Conservation (phyloP, 257 asterid genomes). For the Solanum arcanum region DNA sequence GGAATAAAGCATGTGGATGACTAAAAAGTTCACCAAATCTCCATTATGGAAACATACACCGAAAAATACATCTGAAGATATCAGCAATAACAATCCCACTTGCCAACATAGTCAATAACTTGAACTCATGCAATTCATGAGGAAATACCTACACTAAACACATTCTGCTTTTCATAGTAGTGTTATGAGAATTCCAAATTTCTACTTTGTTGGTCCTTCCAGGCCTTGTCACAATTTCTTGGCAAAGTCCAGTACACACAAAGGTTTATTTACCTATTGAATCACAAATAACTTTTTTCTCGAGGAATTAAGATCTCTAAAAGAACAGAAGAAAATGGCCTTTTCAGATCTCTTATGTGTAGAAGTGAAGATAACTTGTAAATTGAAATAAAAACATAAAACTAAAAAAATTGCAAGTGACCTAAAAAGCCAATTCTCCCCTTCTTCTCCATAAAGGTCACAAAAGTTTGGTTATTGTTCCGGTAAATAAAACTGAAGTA, state of each 20-base stretch:
- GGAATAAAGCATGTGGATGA: background rate
- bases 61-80: background rate
- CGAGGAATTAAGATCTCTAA: background rate
- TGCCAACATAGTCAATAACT: background rate
- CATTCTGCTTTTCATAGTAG: background rate
- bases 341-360: background rate
- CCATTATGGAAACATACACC: background rate
- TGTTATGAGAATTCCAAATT: background rate
- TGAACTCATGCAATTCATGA: background rate
- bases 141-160: background rate
- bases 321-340: background rate
- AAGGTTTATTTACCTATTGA: background rate
- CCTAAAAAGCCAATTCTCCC: background rate
- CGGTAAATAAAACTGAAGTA: background rate
- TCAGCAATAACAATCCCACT: background rate
- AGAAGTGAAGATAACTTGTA: background rate
- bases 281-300: background rate
- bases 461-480: background rate
- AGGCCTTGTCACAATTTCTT: background rate
- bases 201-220: background rate
- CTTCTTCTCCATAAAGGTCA: background rate
- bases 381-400: background rate
- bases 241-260: background rate
- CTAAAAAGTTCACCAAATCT: background rate
- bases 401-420: background rate